A percentile compares a stretch with the other conserved stretches of the same genome.
phyloP scores from a whole-genome alignment of 768 basidiomycete genomes.

The Guyanaporus albipodus region DNA sequence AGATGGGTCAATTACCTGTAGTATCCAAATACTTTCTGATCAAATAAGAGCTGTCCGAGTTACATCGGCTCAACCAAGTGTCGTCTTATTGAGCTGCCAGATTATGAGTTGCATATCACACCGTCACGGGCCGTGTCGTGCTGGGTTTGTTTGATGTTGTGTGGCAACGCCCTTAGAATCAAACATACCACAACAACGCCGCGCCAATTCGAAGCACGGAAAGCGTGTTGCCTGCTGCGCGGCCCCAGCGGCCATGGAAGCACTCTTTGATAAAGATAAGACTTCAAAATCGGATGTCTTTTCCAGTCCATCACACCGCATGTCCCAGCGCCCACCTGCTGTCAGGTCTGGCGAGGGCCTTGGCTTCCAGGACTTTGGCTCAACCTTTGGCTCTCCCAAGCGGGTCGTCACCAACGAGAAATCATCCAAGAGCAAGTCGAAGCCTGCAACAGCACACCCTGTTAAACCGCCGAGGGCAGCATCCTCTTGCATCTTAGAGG shows the following conservation, averaged over 20 bases:
- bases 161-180: slow-evolving; percentile 22
- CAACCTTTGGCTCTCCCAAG: slow-evolving; percentile 17
- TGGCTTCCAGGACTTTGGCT: slow-evolving; percentile 24
- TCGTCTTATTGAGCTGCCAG: too few species aligned
- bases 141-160: slow-evolving; percentile 16
- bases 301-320: slow-evolving; percentile 18
- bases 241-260: slow-evolving; percentile 21
- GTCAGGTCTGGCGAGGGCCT: slow-evolving; percentile 27
- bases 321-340: slow-evolving; percentile 21
- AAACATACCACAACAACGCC: slow-evolving; percentile 31
- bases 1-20: too few species aligned
- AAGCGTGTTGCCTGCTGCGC: neutral
- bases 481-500: neutral
- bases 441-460: neutral
- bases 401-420: neutral
- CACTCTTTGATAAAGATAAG: neutral
- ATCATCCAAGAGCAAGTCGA: slow-evolving; percentile 12
- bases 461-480: neutral
- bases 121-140: neutral
- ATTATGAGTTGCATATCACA: neutral
- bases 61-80: too few species aligned
- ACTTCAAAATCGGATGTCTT: neutral
- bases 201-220: slow-evolving; percentile 6
- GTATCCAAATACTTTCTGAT: too few species aligned
- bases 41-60: too few species aligned